Base-by-base conservation (phyloP, 1,284 basidiomycete species). In the Ceratobasidium sp. region DNA sequence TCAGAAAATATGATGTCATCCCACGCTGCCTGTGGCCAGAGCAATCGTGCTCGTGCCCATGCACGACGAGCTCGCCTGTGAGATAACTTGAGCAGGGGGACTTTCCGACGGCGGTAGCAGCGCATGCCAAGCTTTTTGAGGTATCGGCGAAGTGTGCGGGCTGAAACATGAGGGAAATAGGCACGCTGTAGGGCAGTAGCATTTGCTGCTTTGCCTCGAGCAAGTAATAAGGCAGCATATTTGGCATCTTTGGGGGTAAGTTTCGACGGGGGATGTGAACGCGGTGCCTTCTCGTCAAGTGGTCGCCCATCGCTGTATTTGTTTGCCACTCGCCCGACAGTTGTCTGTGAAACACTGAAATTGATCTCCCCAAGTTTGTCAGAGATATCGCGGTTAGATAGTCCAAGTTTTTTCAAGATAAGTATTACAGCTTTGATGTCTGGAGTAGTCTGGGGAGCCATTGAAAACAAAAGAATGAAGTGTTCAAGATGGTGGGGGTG, bases 11-110 rank as follows among this genome's bases (percentile, higher is more conserved):
- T 50, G 52, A 56, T 23, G 33, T 69, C 12, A 33, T 68, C 66
- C 66, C 66, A 68, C 20, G 20, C 3, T 17, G 6, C 20, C 38
- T 69, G 67, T n/a, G 67, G 33, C 67, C 67, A 69, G 7, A 52
- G 50, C 20, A n/a, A 52, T n/a, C 20, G 50, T 13, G 20, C 50
- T n/a, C 20, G 13, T 28, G 26, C 57, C 57, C 26, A 61, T 15
- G 28, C 57, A 28, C 26, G 15, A 20, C 57, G 20, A 33, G 57
- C 57, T 13, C n/a, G 23, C 38, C 26, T 26, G 13, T 61, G 57
- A n/a, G 10, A 28, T 33, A 33, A 28, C 26, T 33, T 61, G 57
- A 61, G 57, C 26, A 61, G 57, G 7, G 56, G 57, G 26, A 61
- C 57, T 61, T 61, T 61, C 13, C 26, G 26, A 61, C 57, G 10